These are phyloP conservation scores for Neocucurbitaria cava DNA, from an alignment of 2,329 filamentous ascomycete species.

Conservation along the genomic window DNA sequence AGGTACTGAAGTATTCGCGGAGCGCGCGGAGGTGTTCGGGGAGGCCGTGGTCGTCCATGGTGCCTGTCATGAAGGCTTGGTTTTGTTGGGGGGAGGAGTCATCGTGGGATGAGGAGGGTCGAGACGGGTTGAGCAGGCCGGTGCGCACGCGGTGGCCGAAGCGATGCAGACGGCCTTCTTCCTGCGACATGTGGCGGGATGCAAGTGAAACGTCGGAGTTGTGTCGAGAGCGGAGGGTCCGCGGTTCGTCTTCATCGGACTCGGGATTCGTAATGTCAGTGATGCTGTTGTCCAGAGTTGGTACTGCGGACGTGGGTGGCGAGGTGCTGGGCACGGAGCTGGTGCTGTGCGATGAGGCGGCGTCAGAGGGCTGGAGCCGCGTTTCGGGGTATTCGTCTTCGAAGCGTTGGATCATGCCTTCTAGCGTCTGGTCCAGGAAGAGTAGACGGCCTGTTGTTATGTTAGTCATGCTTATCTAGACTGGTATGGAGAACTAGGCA, in stretches of 20 bases:
- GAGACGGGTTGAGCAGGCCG: slow-evolving; percentile 60
- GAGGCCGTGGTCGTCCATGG: slow-evolving; percentile 43
- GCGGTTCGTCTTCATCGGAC: slow-evolving; percentile 53
- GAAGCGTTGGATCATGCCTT: slow-evolving; percentile 92
- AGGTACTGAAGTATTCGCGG: slow-evolving; percentile 67
- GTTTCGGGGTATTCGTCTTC: slow-evolving; percentile 97
- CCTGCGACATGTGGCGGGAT: slow-evolving; percentile 67
- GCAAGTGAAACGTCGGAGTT: slow-evolving; percentile 73
- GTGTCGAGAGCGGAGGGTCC: slow-evolving; percentile 62
- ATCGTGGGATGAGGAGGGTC: slow-evolving; percentile 29
- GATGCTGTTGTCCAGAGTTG: slow-evolving; percentile 38
- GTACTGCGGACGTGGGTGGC: slow-evolving; percentile 36
- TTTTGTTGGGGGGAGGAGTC: no score
- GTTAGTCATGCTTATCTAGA: slow-evolving; percentile 21
- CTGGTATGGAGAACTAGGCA: not conserved
- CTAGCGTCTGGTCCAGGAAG: slow-evolving; percentile 87
- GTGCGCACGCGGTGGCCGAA: slow-evolving; percentile 71
- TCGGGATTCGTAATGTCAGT: slow-evolving; percentile 33
- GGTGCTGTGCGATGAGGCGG: slow-evolving; percentile 39
- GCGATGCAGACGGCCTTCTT: slow-evolving; percentile 74
- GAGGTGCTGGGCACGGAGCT: slow-evolving; percentile 43
- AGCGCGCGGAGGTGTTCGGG: slow-evolving; percentile 61
- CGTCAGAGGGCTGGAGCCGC: slow-evolving; percentile 56
- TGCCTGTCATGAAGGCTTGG: slow-evolving; percentile 37
- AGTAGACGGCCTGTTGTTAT: slow-evolving; percentile 68